Evolutionary conservation across 1,284 basidiomycete species (phyloP), one percentile per base, ranked within the genome.

Genomic region (Erythrobasidium hasegawianum): DNA sequence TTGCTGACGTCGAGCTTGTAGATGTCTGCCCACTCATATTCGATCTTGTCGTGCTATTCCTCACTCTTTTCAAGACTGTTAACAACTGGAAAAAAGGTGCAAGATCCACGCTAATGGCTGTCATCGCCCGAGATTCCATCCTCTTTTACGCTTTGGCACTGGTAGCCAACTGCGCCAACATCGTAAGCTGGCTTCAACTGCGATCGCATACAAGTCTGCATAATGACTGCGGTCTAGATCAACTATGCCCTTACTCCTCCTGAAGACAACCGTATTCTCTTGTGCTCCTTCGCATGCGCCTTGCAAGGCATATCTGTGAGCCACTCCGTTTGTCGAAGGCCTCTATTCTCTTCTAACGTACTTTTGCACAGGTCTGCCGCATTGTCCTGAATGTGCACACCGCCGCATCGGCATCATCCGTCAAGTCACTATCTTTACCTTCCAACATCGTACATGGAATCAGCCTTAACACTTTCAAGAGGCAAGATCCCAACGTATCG

Each of bases 391-490:
- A 47, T 14, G 22, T 47, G 5, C 43, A 47, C 22, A 47, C 43
- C 43, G 16, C 43, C n/a, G 43, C 43, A 16, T n/a, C 43, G n/a
- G 43, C 43, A n/a, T n/a, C n/a, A 4, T n/a, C n/a, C 22, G 22
- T 24, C n/a, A 47, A 47, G 43, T 47, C 43, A 5, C 43, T 47
- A 18, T 47, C 43, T 7, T 14, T 47, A 24, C 43, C 43, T 47
- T 47, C 43, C 4, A 47, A 47, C 43, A 47, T 47, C 16, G 43
- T 47, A 8, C 43, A 47, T 47, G 43, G 43, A n/a, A 47, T 47
- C 43, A 47, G 43, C 14, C 43, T 47, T 14, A 47, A 24, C 16
- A 47, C 43, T 14, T 47, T 47, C 43, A 47, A 47, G 33, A 4
- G 33, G 11, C 33, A 33, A 33, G 33, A 33, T 33, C 33, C 33